Evolutionary conservation across 2,329 filamentous ascomycete genomes (phyloP).

Genomic region (Alternaria arbusti): DNA sequence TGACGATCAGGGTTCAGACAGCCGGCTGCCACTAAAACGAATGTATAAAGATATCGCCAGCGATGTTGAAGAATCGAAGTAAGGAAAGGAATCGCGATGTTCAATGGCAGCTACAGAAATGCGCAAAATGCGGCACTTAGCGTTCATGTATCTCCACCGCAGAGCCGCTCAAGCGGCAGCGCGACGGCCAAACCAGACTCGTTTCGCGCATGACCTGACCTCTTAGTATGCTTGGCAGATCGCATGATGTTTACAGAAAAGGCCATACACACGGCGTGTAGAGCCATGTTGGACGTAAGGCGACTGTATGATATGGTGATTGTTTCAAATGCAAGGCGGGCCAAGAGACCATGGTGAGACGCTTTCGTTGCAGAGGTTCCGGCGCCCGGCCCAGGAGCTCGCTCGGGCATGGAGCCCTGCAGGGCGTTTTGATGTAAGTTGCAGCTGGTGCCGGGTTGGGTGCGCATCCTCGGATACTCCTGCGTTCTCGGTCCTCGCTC

Average conservation of each 20-base stretch:
- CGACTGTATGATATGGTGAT: conserved; percentile 19
- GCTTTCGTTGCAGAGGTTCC: conserved; percentile 17
- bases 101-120: conserved; percentile 15
- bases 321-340: conserved; percentile 32
- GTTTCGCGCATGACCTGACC: conserved; percentile 32
- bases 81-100: conserved; percentile 12
- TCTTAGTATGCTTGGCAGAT: conserved; percentile 11
- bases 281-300: conserved; percentile 12
- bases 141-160: conserved; percentile 16
- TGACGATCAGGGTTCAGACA: conserved; percentile 15
- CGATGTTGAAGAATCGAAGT: conserved; percentile 13
- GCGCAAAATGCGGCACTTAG: conserved; percentile 18
- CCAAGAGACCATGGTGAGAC: conserved; percentile 35
- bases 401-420: background rate
- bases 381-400: background rate
- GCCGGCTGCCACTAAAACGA: conserved; percentile 27
- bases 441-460: background rate
- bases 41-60: conserved; percentile 14
- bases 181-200: conserved; percentile 30
- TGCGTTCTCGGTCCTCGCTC: background rate
- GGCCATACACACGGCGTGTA: conserved; percentile 24
- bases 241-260: conserved; percentile 26
- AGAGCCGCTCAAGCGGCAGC: conserved; percentile 21
- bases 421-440: background rate
- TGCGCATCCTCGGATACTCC: conserved; percentile 1